Percentiles rank a stretch among this genome's conserved stretches.
Evolutionary conservation across 768 basidiomycete species (phyloP).

Genomic region (Amylocystis lapponica): DNA sequence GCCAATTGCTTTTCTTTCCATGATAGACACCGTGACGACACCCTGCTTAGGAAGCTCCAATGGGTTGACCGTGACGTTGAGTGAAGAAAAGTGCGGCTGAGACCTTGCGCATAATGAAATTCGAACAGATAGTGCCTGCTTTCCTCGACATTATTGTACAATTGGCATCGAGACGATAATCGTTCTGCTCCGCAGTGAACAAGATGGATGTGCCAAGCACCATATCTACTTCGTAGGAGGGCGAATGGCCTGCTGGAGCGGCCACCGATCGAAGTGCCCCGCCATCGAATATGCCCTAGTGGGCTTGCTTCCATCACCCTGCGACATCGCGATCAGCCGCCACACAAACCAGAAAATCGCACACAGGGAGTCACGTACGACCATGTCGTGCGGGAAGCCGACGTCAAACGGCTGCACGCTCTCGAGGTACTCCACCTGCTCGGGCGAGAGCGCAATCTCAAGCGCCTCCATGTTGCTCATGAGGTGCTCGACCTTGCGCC

Average conservation of each 20-base stretch:
- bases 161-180: too few relatives aligned
- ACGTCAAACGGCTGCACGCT: constrained; percentile 35
- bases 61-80: too few relatives aligned
- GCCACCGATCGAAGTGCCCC: constrained; percentile 24
- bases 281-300: constrained; percentile 7
- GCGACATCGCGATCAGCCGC: neutral
- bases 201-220: too few relatives aligned
- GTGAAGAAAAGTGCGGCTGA: too few relatives aligned
- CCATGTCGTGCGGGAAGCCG: constrained; percentile 37
- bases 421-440: constrained; percentile 44
- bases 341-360: neutral
- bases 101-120: too few relatives aligned
- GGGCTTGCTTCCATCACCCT: constrained; percentile 20
- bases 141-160: too few relatives aligned
- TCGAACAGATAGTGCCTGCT: too few relatives aligned
- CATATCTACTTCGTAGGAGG: constrained; percentile 3
- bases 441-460: constrained; percentile 36
- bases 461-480: constrained; percentile 45
- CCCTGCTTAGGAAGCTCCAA: too few relatives aligned
- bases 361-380: constrained; percentile 27
- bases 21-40: too few relatives aligned
- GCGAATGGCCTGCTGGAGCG: constrained; percentile 15
- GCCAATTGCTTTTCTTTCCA: too few relatives aligned
- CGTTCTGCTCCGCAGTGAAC: too few relatives aligned
- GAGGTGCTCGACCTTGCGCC: constrained; percentile 48